A percentile compares a stretch with the other conserved stretches of the same genome.
These are phyloP conservation scores for Nothomitra cinnamomea DNA, from an alignment of 2,329 filamentous ascomycete genomes.

Conservation along the genomic window DNA sequence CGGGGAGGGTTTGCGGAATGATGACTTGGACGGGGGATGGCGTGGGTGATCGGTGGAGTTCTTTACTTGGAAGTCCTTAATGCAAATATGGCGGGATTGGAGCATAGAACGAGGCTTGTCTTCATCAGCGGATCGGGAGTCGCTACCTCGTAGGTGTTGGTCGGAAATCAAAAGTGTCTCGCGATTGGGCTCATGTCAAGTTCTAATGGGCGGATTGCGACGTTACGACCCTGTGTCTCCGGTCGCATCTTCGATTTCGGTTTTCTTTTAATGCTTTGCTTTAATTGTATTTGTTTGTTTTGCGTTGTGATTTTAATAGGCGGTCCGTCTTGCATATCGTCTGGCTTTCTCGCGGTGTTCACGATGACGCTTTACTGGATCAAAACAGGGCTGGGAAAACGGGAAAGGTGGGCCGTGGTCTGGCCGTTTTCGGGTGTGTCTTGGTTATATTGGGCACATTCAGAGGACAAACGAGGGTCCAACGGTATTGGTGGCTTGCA, in stretches of 20 bases:
- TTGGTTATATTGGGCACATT: too few relatives aligned
- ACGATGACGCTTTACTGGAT: too few relatives aligned
- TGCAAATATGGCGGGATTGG: constrained; percentile 4
- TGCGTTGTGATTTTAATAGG: background rate
- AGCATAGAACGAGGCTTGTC: constrained; percentile 1
- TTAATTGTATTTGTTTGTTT: background rate
- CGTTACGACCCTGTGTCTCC: constrained; percentile 2
- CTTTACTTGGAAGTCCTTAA: constrained; percentile 4
- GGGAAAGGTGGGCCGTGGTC: too few relatives aligned
- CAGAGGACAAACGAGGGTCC: too few relatives aligned
- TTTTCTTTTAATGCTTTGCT: background rate
- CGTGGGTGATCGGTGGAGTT: background rate
- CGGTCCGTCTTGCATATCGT: too few relatives aligned
- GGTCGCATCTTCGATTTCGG: constrained; percentile 1
- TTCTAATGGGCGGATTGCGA: constrained; percentile 2
- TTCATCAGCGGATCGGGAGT: background rate
- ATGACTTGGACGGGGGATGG: constrained; percentile 3
- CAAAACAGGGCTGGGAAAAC: too few relatives aligned
- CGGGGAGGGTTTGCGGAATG: constrained; percentile 4
- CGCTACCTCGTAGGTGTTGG: constrained; percentile 3
- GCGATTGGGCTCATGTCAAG: constrained; percentile 3
- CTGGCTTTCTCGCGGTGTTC: too few relatives aligned
- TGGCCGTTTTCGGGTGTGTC: too few relatives aligned
- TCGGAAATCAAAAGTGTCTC: constrained; percentile 5
- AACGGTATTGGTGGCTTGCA: too few relatives aligned